Base-by-base conservation (phyloP, 495 filamentous ascomycete species). In the Polyplosphaeria fusca region DNA sequence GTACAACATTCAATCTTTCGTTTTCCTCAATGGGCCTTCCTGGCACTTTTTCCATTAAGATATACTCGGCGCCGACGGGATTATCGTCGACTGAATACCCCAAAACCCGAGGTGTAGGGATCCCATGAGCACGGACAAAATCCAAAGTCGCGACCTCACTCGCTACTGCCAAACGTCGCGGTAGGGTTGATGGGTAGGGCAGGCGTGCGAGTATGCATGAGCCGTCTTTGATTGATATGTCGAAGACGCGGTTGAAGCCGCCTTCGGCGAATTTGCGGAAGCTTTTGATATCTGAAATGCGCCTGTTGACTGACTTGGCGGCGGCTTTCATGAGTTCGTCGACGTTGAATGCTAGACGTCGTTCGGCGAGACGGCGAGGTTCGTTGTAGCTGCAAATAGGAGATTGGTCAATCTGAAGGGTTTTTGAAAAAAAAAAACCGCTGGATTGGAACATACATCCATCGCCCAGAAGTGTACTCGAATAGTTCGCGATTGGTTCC, bases 141-240 rank as follows among this genome's bases (percentile, higher is more conserved):
- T 62, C 52, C 56, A 77, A 69, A 5, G 74, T 77, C 18, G 75
- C 75, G n/a, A 75, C 73, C 58, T 78, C 74, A 58, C 74, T 77
- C 9, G 71, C 73, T 16, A 69, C 74, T 35, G 70, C 68, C 53
- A 72, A 70, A 64, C 64, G 64, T 53, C 65, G 42, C 23, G 52
- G 52, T 20, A 48, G 40, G n/a, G 47, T 58, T 26, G 46, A 50
- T 5, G 40, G 55, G 47, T 58, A 58, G 35, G 46, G 55, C 19
- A 58, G 55, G 26, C 46, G 45, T 24, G 55, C 55, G 35, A 58
- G 46, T 35, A 58, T 38, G 24, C 39, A 42, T 26, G 37, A 43
- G 37, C 55, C 55, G 39, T 58, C 55, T 43, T 51, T 45, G 25
- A 50, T 43, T 35, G 47, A 47, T 50, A 52, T 52, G 25, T 52